Base-by-base conservation (phyloP, 495 filamentous ascomycete species). In the Poronia punctata region DNA sequence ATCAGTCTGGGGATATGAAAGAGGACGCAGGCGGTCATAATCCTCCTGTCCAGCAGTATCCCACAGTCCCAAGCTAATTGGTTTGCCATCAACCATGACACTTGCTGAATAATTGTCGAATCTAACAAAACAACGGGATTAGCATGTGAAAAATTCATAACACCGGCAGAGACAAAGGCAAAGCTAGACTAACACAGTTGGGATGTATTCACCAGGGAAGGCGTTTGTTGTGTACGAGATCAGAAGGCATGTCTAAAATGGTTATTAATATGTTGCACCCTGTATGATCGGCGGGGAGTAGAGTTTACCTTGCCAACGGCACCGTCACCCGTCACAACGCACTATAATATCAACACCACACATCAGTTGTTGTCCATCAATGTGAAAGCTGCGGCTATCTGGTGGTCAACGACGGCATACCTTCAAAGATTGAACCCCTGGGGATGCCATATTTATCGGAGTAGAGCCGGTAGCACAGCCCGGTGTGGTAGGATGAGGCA, bases 141-240 rank as follows among this genome's bases (percentile, higher is more conserved):
- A 70, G 62, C 36, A 48, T 20, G 31, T 15, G 35, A n/a, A n/a
- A n/a, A n/a, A 23, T 30, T 40, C 36, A 50, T 27, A 21, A 11
- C 15, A 28, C 27, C 23, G n/a, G n/a, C n/a, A n/a, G n/a, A 30
- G 19, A 16, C 15, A 36, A 20, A 18, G 38, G 43, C 39, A 45
- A 24, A 33, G 41, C 22, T 23, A 35, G 37, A 80, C 86, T 73
- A 70, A 97, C 90, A 97, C 93, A 45, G 92, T 98, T 51, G 92
- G 92, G 59, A 98, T 96, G 60, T 98, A 98, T 72, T 98, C 92
- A 50, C 92, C 92, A 11, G 92, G 92, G 64, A 98, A 98, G 27
- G 92, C 92, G 73, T 98, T 98, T 35, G 92, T 98, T 26, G 92
- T 97, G 64, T 97, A 97, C 14, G 92, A 97, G 59, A 98, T 98